Evolutionary conservation across 768 basidiomycete species (phyloP), one percentile per base, ranked within the genome.

Genomic region (Agrocybe praecox): DNA sequence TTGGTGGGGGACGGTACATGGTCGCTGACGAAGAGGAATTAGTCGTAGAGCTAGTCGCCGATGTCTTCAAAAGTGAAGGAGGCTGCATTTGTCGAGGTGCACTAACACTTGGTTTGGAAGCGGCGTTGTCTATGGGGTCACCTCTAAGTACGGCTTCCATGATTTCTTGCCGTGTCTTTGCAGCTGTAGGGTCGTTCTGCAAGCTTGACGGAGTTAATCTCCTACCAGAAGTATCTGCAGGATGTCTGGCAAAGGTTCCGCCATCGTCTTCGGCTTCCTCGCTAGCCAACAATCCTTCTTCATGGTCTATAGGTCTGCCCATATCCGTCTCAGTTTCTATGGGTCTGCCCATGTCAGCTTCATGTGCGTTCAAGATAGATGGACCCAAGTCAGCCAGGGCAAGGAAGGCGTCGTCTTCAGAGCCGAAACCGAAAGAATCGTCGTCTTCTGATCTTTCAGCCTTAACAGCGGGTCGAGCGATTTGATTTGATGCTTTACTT

Each of bases 321-420:
- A 65, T 33, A 49, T 74, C 69, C 17, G 60, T 61, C 40, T 69
- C 65, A 23, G 70, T 72, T 36, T 80, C 79, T 51, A 86, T 77
- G 0, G 75, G 78, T 47, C 72, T 64, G 9, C 80, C 82, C 12
- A 79, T 49, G 53, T 78, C 76, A 18, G 76, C 76, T 17, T 74
- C 76, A n/a, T 74, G 65, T 19, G 51, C 58, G 36, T 74, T 74
- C 6, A 40, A 4, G 32, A 83, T 69, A 21, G 76, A 72, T 29
- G 69, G 70, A 6, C 78, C 80, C 0, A 80, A 60, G 56, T 85
- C 85, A 21, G 86, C 76, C 10, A 76, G 69, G 18, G 88, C 87
- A 33, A 87, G 73, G 62, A 89, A 80, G 1, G 78, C 84, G 52
- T 85, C 88, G 52, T 90, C 89, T 40, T 92, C 87, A 1, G 87